Percentiles rank a stretch among this genome's conserved stretches.
These are phyloP conservation scores for Fusarium sp. DNA, from an alignment of 2,329 filamentous ascomycete species.

Conservation along the genomic window DNA sequence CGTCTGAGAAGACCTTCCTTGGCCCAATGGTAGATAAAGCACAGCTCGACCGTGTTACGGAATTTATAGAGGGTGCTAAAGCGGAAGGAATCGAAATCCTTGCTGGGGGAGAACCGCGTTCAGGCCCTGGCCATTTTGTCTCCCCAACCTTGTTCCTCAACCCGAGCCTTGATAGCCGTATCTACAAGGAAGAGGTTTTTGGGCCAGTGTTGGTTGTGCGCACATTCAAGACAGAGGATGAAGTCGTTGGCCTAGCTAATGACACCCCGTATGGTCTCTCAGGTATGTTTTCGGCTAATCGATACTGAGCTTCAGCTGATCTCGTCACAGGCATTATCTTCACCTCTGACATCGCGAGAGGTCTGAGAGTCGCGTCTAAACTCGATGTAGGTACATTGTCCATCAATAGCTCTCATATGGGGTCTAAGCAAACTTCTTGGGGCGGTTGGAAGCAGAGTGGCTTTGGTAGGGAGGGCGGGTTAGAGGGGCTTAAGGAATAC, in stretches of 20 bases:
- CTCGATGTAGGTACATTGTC: no score
- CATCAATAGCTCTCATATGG: no score
- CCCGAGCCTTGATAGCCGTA: not conserved
- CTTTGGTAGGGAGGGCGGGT: constrained; percentile 14
- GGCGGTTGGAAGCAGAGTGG: constrained; percentile 26
- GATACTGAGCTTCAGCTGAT: not conserved
- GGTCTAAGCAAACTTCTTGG: not conserved
- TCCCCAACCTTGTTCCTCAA: not conserved
- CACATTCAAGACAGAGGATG: not conserved
- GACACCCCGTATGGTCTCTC: not conserved
- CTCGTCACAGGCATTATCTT: no score
- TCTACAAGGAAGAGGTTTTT: not conserved
- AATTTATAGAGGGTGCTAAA: no score
- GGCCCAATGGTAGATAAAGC: no score
- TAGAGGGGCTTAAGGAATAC: constrained; percentile 15
- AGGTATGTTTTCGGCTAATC: not conserved
- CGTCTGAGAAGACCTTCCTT: no score
- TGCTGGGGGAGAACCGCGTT: no score
- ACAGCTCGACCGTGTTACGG: no score
- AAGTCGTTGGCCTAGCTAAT: not conserved
- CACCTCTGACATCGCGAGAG: no score
- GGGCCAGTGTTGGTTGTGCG: not conserved
- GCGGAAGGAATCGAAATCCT: no score
- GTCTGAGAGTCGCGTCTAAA: no score
- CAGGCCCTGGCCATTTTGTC: not conserved